Evolutionary conservation across 176 grass and related monocot genomes (phyloP).

Genomic region (Poa annua): DNA sequence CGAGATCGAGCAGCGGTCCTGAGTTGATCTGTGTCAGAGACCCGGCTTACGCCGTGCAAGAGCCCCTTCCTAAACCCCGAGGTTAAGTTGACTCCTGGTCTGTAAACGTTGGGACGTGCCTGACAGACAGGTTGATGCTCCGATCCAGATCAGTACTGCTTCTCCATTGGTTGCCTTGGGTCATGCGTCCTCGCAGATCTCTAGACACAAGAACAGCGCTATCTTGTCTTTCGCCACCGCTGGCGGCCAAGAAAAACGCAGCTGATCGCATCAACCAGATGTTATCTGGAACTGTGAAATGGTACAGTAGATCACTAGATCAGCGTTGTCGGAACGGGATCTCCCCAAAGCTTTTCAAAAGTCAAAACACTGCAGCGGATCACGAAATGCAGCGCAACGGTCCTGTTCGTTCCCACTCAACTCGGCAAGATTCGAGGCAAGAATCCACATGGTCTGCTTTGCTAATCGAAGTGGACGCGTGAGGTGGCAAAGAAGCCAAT

Average conservation of each 20-base stretch:
- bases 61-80: not conserved
- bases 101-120: not conserved
- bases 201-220: not conserved
- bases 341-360: no score
- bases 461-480: no score
- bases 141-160: not conserved
- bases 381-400: no score
- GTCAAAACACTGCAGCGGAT: no score
- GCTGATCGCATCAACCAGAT: not conserved
- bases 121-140: not conserved
- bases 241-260: not conserved
- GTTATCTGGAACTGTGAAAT: not conserved
- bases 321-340: no score
- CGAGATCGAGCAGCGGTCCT: not conserved
- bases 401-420: no score
- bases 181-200: not conserved
- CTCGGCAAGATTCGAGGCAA: no score
- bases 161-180: not conserved
- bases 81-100: not conserved
- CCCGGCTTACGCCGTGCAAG: not conserved
- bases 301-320: no score
- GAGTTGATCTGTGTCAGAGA: not conserved
- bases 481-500: no score
- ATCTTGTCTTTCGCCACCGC: not conserved
- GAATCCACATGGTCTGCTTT: no score